phyloP scores from a whole-genome alignment of 2,329 filamentous ascomycete genomes.

The Arachnopeziza araneosa region DNA sequence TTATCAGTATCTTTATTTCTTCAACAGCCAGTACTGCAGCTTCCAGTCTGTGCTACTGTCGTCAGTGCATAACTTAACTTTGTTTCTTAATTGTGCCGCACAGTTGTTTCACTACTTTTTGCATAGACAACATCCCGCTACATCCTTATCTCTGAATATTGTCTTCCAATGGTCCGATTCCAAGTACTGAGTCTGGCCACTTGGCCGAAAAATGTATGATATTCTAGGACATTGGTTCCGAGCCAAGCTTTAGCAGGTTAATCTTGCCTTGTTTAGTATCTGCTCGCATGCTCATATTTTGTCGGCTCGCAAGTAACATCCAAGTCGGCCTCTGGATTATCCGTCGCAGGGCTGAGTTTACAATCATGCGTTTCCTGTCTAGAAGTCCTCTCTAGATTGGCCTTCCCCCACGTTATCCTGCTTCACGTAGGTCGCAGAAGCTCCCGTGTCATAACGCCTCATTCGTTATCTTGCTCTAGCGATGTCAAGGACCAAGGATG shows the following conservation, averaged over 20 bases:
- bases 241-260: background rate
- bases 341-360: slow-evolving; percentile 1
- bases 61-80: slow-evolving; percentile 14
- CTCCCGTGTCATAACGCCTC: slow-evolving; percentile 12
- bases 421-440: slow-evolving; percentile 20
- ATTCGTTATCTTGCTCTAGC: background rate
- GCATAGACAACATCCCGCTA: slow-evolving; percentile 11
- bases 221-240: background rate
- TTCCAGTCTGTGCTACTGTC: slow-evolving; percentile 3
- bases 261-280: background rate
- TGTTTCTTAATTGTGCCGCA: slow-evolving; percentile 10
- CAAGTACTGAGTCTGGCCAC: background rate
- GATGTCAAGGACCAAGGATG: background rate
- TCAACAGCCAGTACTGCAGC: background rate
- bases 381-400: slow-evolving; percentile 17
- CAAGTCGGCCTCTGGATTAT: slow-evolving; percentile 2
- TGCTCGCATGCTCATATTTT: background rate
- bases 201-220: background rate
- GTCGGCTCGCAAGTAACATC: background rate
- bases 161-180: background rate
- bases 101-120: slow-evolving; percentile 13
- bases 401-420: slow-evolving; percentile 10
- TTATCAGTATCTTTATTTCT: background rate
- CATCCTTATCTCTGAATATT: slow-evolving; percentile 12
- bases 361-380: slow-evolving; percentile 13